Percentiles rank a stretch among this genome's conserved stretches.
These are phyloP conservation scores for Singerocomus rubriflavus DNA, from an alignment of 1,284 basidiomycete genomes.

Conservation along the genomic window DNA sequence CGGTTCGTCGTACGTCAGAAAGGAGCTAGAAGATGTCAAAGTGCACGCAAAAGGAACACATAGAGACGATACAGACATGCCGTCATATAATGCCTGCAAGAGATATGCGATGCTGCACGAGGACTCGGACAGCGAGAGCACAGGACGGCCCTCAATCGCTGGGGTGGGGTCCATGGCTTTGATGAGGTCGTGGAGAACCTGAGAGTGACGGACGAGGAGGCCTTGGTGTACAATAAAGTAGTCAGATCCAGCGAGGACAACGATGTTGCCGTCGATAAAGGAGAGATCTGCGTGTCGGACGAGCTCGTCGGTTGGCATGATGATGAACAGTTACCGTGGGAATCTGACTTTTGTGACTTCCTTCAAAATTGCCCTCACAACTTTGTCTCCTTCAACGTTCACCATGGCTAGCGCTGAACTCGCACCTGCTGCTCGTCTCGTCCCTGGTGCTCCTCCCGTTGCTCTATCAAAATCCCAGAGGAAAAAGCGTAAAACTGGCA, in stretches of 20 bases:
- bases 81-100: constrained; percentile 61
- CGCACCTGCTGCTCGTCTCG: constrained; percentile 45
- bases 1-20: constrained; percentile 41
- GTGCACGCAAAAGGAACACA: neutral
- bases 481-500: constrained; percentile 62
- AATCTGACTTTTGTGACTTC: constrained; percentile 8
- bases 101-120: constrained; percentile 53
- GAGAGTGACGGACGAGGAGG: constrained; percentile 60
- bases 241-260: constrained; percentile 47
- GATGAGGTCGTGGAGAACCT: constrained; percentile 41
- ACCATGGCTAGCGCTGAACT: constrained; percentile 44
- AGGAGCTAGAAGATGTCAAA: constrained; percentile 32
- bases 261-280: constrained; percentile 66
- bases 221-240: constrained; percentile 70
- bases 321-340: constrained; percentile 18
- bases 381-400: neutral
- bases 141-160: constrained; percentile 50
- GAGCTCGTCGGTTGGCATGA: constrained; percentile 18
- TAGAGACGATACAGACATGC: constrained; percentile 40
- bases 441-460: constrained; percentile 70
- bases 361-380: constrained; percentile 17
- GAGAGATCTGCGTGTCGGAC: constrained; percentile 53
- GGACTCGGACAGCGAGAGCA: constrained; percentile 50
- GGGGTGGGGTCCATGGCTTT: constrained; percentile 27
- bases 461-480: constrained; percentile 57